Evolutionary conservation across 2,329 filamentous ascomycete genomes (phyloP), one percentile per base, ranked within the genome.

Genomic region (Amylocarpus encephaloides): DNA sequence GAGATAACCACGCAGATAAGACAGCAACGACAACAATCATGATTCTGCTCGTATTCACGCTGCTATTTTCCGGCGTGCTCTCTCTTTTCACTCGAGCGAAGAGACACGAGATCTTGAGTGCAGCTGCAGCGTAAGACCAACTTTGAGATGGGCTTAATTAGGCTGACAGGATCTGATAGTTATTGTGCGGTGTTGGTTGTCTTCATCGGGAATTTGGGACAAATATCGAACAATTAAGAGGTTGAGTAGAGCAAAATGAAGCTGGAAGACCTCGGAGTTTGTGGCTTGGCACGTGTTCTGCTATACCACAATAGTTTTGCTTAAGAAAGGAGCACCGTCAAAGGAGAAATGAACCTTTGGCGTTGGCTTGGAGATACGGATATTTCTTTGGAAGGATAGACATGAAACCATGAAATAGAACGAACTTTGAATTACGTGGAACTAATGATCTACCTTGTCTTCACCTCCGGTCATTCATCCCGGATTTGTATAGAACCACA

Each of bases 41-140:
- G 0, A 34, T 62, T 1, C 13, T 61, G 19, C 47, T 61, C 6
- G 39, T 59, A n/a, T 55, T 54, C 5, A 62, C 55, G 3, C 40
- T 61, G 5, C 15, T 61, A 0, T 62, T 62, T 43, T 58, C 57
- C 1, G 55, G 48, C 0, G 54, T 49, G 2, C 32, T 61, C 9
- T 46, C 51, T 0, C 43, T 60, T 1, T 61, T 62, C 30, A 63
- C 59, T 1, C 48, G 53, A 48, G 61, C 61, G 3, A 60, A 55
- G 44, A 41, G 60, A 16, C 61, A 62, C 44, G 60, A 62, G 16
- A 49, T 62, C 11, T 42, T 63, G n/a, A 57, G 49, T n/a, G 57
- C 60, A 3, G 57, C 59, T 40, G 61, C 60, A 44, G 61, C 52
- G 59, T 63, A 49, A 51, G 57, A 60, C 11, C 1, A 3, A 7